Base-by-base conservation (phyloP, 805 yeast species). In the Tetrapisispora arboricola region DNA sequence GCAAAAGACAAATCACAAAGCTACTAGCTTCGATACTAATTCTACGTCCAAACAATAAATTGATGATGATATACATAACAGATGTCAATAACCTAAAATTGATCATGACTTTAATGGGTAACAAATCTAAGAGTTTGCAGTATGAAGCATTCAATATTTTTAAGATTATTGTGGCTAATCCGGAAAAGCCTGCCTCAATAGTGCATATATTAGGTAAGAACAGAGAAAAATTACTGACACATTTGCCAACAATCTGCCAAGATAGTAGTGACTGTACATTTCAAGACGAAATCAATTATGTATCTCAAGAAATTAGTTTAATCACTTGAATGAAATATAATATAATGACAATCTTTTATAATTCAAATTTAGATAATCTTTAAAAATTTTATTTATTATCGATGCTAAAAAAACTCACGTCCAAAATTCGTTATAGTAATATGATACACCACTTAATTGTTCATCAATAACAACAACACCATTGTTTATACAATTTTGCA, bases 121-220 rank as follows among this genome's bases (percentile, higher is more conserved):
- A 90, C 60, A 84, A 82, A 61, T 85, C 94, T 47, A 84, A 82
- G 55, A 90, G 86, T 60, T 72, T 92, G 44, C 96, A 88, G 58
- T 63, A 76, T 41, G 97, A 92, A 60, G 87, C 95, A 3, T 92
- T 92, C 57, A 88, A 92, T 49, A 81, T 90, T 28, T 90, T 92
- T 67, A 92, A 90, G 64, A 83, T 88, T 28, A 87, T 92, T 61
- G 88, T 87, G n/a, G 97, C 96, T 5, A 92, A 92, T 61, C 98
- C 98, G 4, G 78, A 81, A 46, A 88, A 88, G 60, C 71, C 86
- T 2, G 84, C 80, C 57, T 76, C 80, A 8, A 78, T 92, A 2
- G 63, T 73, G 39, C 95, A 90, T 58, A 83, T 90, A 17, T 67
- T 92, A 49, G 73, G 78, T 35, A 87, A 88, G 55, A 92, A 92